Base-by-base conservation (phyloP, 1,284 basidiomycete species). In the Ganoderma boninense region DNA sequence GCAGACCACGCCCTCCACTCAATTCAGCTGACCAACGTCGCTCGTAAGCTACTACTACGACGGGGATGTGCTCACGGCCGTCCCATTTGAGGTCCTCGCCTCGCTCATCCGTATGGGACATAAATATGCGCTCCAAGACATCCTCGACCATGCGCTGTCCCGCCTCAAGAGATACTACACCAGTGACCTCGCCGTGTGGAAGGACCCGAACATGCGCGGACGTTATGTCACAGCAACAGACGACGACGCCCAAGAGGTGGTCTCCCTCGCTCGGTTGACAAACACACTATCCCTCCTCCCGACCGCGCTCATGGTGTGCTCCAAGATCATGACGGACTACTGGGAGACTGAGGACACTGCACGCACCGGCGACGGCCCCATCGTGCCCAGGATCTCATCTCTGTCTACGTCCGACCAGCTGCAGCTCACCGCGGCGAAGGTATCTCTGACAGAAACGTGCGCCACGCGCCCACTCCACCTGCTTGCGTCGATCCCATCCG, bases 61-160 rank as follows among this genome's bases (percentile, higher is more conserved):
- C 29, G 35, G 29, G 7, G 70, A 71, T 26, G 67, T 43, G 20
- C 42, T 59, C 6, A 49, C 60, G 10, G 56, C 66, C 3, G 56
- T 68, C 0, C 23, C 42, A 0, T 68, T 68, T 61, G 16, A 18
- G 16, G 26, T 63, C 14, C 64, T 71, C 14, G 29, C 66, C 10
- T 46, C 70, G 6, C 68, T 71, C 32, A 69, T 71, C 62, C 70
- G 70, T 43, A 64, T 74, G 69, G 59, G 62, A 4, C 73, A 74
- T 70, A 74, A 74, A 61, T 74, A 74, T 26, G 61, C 43, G 16
- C 42, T 71, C 23, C 62, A 61, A 35, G 46, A 64, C 32, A 20
- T 70, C 14, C 62, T 68, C 29, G 46, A 68, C 16, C 64, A 71
- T 14, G 72, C 72, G 0, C 63, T 73, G 26, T 38, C 56, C 20